Base-by-base conservation (phyloP, 805 yeast genomes). In the Myxozyma melibiosi region DNA sequence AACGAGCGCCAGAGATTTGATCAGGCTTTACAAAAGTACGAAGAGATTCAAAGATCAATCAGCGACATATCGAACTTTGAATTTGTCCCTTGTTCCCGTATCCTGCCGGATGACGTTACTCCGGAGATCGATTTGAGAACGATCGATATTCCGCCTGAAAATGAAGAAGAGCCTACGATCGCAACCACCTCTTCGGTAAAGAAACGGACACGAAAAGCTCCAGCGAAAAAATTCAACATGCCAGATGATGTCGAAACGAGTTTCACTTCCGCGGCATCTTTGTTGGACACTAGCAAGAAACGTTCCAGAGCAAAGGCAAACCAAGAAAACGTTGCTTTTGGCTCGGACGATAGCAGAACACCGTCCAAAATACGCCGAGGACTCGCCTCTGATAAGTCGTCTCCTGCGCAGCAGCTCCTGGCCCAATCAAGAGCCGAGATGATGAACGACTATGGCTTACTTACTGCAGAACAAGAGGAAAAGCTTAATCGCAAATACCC, bases 21-120 rank as follows among this genome's bases (percentile, higher is more conserved):
- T 43, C 82, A 84, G 64, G 91, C 98, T 0, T 83, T 89, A 86
- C 85, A 80, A 28, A 94, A 90, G 27, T 92, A 94, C 70, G 81
- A 81, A 57, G 81, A 80, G 68, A 83, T 94, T 41, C 97, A 94
- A 9, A 55, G 49, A 25, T 40, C 55, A n/a, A 58, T 64, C 79
- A 69, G 74, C 73, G 35, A 80, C 80, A 24, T 76, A 72, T 22
- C 65, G 76, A 38, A 71, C 80, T 33, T 72, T 71, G 3, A 77
- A 80, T 64, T 74, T 84, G 30, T 86, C 82, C 54, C 59, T 22
- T 45, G 62, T 42, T 47, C 51, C 60, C 73, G 96, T 51, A 86
- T 94, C 6, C 63, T 94, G 1, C 97, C 97, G 0, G 59, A 68
- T 0, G 74, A 73, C 1, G 70, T 73, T 25, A 69, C 69, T 0